Conservation (phyloP, 116 monocot species). For the Iris pallida region DNA sequence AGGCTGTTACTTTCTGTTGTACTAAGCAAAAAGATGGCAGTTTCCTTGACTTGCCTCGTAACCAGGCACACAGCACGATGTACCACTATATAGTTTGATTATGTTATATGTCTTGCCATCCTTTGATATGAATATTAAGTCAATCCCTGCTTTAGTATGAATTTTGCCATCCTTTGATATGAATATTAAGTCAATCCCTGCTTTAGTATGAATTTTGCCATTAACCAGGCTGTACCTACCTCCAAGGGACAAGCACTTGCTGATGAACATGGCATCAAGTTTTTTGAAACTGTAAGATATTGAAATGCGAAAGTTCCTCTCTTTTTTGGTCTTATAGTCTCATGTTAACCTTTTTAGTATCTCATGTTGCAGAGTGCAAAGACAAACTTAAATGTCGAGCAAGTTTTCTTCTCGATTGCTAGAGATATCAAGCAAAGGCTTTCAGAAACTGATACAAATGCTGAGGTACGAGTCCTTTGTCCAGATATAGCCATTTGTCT, state of each 20-base stretch:
- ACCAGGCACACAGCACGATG: not conserved
- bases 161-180: not conserved
- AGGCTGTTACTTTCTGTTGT: no score
- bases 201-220: not conserved
- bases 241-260: conserved; percentile 62
- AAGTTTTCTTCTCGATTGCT: conserved; percentile 63
- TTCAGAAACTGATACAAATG: conserved; percentile 49
- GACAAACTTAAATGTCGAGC: conserved; percentile 60
- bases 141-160: not conserved
- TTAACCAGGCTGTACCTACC: conserved; percentile 50
- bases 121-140: not conserved
- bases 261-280: conserved; percentile 66
- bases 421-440: conserved; percentile 62
- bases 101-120: not conserved
- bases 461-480: conserved; percentile 27
- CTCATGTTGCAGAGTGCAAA: conserved; percentile 47
- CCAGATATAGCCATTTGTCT: not conserved
- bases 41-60: not conserved
- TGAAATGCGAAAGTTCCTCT: not conserved
- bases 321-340: not conserved
- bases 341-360: not conserved
- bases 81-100: not conserved
- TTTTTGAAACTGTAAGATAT: conserved; percentile 54
- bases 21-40: no score
- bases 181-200: not conserved